Percentiles rank a stretch among this genome's conserved stretches.
These are phyloP conservation scores for Talaromyces pinophilus DNA, from an alignment of 2,329 filamentous ascomycete genomes.

Conservation along the genomic window DNA sequence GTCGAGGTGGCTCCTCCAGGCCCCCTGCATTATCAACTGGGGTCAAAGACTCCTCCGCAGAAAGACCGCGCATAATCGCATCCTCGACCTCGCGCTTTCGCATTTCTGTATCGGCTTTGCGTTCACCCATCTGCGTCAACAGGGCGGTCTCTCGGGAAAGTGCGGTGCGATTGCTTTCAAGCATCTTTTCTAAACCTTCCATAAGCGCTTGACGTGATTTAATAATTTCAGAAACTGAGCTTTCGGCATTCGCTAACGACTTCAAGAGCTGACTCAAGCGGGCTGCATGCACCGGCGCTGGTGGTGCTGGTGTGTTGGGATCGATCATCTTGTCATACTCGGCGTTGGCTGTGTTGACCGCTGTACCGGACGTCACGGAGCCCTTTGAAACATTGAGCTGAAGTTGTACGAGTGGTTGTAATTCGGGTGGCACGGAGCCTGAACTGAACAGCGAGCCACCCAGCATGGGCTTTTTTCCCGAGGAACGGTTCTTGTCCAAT, in stretches of 20 bases:
- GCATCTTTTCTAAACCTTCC: constrained; percentile 75
- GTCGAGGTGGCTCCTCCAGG: constrained; percentile 53
- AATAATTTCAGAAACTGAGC: constrained; percentile 83
- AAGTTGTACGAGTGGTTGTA: constrained; percentile 71
- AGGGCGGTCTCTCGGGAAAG: constrained; percentile 70
- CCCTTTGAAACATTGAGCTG: constrained; percentile 75
- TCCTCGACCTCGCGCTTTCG: constrained; percentile 90
- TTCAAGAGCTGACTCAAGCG: constrained; percentile 87
- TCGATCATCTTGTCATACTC: constrained; percentile 86
- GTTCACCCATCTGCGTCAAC: constrained; percentile 63
- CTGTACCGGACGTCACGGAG: constrained; percentile 65
- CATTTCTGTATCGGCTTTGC: constrained; percentile 70
- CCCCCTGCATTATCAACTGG: constrained; percentile 38
- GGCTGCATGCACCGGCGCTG: constrained; percentile 87
- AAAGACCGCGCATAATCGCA: constrained; percentile 81
- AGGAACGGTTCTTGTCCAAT: constrained; percentile 57
- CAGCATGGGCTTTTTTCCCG: constrained; percentile 57
- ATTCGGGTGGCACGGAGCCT: constrained; percentile 69
- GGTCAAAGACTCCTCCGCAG: constrained; percentile 58
- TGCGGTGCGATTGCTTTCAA: constrained; percentile 70
- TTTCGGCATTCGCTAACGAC: constrained; percentile 82
- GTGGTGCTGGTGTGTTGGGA: constrained; percentile 66
- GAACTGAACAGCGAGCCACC: constrained; percentile 73
- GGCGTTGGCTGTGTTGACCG: constrained; percentile 68
- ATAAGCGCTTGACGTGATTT: constrained; percentile 79